phyloP scores from a whole-genome alignment of 1,284 basidiomycete genomes.

The Trichosporon inkin region DNA sequence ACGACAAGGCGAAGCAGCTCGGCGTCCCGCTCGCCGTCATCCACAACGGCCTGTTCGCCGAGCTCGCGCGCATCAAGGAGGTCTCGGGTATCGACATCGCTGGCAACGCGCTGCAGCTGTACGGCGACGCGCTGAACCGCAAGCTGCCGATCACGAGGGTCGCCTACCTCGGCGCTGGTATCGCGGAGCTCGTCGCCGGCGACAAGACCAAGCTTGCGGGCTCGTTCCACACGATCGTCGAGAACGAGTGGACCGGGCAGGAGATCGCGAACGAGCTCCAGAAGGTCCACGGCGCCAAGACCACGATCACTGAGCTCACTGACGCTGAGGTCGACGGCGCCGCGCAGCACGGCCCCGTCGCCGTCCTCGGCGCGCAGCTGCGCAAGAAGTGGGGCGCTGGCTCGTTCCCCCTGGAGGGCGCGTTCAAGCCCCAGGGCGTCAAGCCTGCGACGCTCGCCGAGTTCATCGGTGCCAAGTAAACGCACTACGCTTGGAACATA shows the following conservation, averaged over 20 bases:
- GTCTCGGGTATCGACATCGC: constrained; percentile 15
- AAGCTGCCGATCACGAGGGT: constrained; percentile 7
- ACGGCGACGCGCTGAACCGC: constrained; percentile 7
- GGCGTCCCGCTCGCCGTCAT: constrained; percentile 15
- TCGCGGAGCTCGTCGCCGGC: constrained; percentile 11
- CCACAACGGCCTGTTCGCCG: constrained; percentile 19
- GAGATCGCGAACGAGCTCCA: constrained; percentile 12
- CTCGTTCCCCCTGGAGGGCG: constrained; percentile 73
- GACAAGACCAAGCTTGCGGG: neutral
- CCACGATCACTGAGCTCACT: neutral
- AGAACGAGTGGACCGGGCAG: constrained; percentile 11
- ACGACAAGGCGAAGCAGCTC: neutral
- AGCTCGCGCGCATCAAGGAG: neutral
- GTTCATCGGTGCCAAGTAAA: neutral
- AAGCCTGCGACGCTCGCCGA: constrained; percentile 3
- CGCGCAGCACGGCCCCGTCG: constrained; percentile 34
- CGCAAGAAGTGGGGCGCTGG: constrained; percentile 68
- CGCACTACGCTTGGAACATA: neutral
- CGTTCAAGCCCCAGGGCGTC: constrained; percentile 56
- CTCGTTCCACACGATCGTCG: constrained; percentile 8
- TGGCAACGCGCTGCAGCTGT: constrained; percentile 15
- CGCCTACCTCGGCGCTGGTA: constrained; percentile 11
- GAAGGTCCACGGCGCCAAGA: neutral
- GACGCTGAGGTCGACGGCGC: constrained; percentile 10
- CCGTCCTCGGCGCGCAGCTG: constrained; percentile 69